phyloP scores from a whole-genome alignment of 768 basidiomycete species.

The Tephrocybe rancida region DNA sequence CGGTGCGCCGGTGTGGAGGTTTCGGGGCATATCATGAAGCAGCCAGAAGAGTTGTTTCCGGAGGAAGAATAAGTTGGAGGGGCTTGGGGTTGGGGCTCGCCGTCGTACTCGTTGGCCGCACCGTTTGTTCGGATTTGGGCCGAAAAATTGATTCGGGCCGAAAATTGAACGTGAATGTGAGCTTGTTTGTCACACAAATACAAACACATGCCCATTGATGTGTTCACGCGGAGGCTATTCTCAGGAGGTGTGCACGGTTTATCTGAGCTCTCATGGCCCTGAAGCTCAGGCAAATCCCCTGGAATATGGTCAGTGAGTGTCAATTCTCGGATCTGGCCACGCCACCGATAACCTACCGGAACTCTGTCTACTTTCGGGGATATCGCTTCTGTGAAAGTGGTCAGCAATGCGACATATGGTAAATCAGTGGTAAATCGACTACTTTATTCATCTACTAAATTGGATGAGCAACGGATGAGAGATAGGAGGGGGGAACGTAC shows the following conservation, averaged over 20 bases:
- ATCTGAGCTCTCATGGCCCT: neutral
- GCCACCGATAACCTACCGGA: neutral
- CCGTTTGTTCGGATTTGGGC: constrained; percentile 63
- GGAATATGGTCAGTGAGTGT: neutral
- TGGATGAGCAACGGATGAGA: no score
- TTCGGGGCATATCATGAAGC: constrained; percentile 89
- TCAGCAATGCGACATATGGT: neutral
- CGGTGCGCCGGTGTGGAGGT: constrained; percentile 74
- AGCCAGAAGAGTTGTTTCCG: constrained; percentile 35
- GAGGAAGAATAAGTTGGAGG: constrained; percentile 37
- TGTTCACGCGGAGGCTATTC: neutral
- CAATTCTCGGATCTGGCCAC: neutral
- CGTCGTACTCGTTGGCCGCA: constrained; percentile 51
- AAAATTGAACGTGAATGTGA: constrained; percentile 41
- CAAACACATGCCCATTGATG: constrained; percentile 24
- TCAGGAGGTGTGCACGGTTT: neutral
- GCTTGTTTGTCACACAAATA: constrained; percentile 39
- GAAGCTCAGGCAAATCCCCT: neutral
- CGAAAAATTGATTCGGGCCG: constrained; percentile 65
- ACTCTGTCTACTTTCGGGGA: neutral
- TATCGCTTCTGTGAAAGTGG: neutral
- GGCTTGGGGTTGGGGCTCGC: constrained; percentile 23
- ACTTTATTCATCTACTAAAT: no score
- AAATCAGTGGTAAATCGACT: neutral
- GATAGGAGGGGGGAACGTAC: no score